These are phyloP conservation scores for Basipetospora chlamydospora DNA, from an alignment of 2,329 filamentous ascomycete genomes.

Conservation along the genomic window DNA sequence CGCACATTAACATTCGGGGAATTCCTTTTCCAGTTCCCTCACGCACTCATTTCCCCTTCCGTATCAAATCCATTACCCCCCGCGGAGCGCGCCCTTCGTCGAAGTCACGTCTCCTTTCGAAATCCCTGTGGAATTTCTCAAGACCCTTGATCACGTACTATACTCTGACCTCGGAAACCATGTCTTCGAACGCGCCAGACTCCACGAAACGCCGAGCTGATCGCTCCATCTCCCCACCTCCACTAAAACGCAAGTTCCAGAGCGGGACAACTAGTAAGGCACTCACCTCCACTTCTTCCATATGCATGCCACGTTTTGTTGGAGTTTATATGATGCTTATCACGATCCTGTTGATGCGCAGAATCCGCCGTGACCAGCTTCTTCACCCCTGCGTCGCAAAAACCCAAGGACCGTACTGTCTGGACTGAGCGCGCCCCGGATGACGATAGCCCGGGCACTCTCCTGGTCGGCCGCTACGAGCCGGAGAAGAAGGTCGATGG, in stretches of 20 bases:
- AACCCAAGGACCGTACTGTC: slow-evolving; percentile 57
- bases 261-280: slow-evolving; percentile 35
- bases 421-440: slow-evolving; percentile 54
- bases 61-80: too few species aligned
- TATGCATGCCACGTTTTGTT: background rate
- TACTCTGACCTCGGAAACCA: background rate
- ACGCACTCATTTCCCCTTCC: too few species aligned
- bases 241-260: slow-evolving; percentile 35
- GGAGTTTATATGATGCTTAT: slow-evolving; percentile 7
- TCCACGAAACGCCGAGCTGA: slow-evolving; percentile 2
- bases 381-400: slow-evolving; percentile 78
- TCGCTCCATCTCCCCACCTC: slow-evolving; percentile 25
- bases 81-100: too few species aligned
- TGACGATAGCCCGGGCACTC: slow-evolving; percentile 34
- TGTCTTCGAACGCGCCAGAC: slow-evolving; percentile 1
- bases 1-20: too few species aligned
- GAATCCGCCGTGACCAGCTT: slow-evolving; percentile 64
- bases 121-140: too few species aligned
- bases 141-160: too few species aligned
- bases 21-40: too few species aligned
- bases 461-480: slow-evolving; percentile 63
- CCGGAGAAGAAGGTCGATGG: slow-evolving; percentile 22
- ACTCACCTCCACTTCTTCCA: background rate
- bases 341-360: slow-evolving; percentile 15
- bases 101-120: too few species aligned